Conservation (phyloP, 768 basidiomycete genomes). For the Chalciporus sphaerocephalus region DNA sequence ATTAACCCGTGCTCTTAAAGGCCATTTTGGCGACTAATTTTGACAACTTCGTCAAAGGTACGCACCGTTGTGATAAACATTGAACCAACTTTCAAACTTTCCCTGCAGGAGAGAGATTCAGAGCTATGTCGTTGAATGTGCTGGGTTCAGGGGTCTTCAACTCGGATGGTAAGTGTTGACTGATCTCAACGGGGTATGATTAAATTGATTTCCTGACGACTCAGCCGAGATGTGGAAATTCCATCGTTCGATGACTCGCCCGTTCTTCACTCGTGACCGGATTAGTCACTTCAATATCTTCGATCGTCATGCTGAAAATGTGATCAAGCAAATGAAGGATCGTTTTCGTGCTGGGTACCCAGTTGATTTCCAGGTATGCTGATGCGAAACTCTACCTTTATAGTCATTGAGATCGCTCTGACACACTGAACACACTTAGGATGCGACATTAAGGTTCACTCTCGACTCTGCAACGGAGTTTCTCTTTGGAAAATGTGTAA, state of each 20-base stretch:
- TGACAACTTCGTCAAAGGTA: conserved; percentile 56
- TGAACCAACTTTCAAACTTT: not conserved
- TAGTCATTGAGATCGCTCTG: not conserved
- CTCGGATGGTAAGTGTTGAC: conserved; percentile 46
- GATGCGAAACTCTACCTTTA: not conserved
- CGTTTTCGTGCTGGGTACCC: conserved; percentile 48
- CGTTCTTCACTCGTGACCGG: conserved; percentile 58
- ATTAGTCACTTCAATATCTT: conserved; percentile 61
- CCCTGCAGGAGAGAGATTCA: conserved; percentile 33
- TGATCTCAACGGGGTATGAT: no score
- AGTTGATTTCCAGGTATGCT: conserved; percentile 53
- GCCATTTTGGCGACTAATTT: conserved; percentile 55
- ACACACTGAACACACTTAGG: conserved; percentile 32
- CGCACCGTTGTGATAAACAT: not conserved
- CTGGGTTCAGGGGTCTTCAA: conserved; percentile 68
- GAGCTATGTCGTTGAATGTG: conserved; percentile 41
- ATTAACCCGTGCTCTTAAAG: conserved; percentile 8
- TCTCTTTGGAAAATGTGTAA: conserved; percentile 56
- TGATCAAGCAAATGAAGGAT: conserved; percentile 41
- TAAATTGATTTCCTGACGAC: conserved; percentile 10
- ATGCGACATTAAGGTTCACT: conserved; percentile 58
- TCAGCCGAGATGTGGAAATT: conserved; percentile 54
- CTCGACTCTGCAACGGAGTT: conserved; percentile 66
- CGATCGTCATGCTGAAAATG: conserved; percentile 47
- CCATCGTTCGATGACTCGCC: conserved; percentile 60